Base-by-base conservation (phyloP, 768 basidiomycete species). In the Leccinum subgranulosum region DNA sequence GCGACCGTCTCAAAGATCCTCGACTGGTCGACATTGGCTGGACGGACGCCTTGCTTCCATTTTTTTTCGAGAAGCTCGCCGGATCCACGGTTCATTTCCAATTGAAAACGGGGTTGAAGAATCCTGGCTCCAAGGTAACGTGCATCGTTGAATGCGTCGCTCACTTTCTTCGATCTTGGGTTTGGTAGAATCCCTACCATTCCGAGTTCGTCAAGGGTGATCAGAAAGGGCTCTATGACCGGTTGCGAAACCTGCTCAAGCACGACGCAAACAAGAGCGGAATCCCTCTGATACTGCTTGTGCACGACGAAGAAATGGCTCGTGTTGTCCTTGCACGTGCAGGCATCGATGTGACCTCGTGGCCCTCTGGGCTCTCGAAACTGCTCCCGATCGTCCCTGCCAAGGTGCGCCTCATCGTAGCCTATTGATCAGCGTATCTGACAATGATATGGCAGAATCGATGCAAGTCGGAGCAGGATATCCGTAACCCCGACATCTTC, bases 281-380 rank as follows among this genome's bases (percentile, higher is more conserved):
- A 23, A 41, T 59, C 3, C 81, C 82, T 0, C 64, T 77, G 51
- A 62, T 85, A 25, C 65, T 85, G 6, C 74, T 86, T 7, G 79
- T 84, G 3, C 73, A 79, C 45, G 71, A 79, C 27, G 73, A 77
- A 56, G 65, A 74, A 41, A 66, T 76, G 59, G 74, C 79, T 0
- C 62, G 69, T 6, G 71, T 71, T n/a, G 68, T 77, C 10, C 70
- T 85, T 7, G 60, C 61, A 17, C 75, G 73, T 29, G 69, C 78
- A 12, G 78, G 77, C 11, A 66, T 84, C 17, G 72, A 82, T 36
- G 70, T 69, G 8, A 68, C 68, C n/a, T 46, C 49, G 1, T 85
- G 79, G 77, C 65, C 71, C 1, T 69, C 67, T 10, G 79, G 79
- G 3, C 67, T 84, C 36, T 56, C 57, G 1, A 43, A 53, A 2